These are phyloP conservation scores for Diplocarpon rosae DNA, from an alignment of 2,329 filamentous ascomycete species.

Conservation along the genomic window DNA sequence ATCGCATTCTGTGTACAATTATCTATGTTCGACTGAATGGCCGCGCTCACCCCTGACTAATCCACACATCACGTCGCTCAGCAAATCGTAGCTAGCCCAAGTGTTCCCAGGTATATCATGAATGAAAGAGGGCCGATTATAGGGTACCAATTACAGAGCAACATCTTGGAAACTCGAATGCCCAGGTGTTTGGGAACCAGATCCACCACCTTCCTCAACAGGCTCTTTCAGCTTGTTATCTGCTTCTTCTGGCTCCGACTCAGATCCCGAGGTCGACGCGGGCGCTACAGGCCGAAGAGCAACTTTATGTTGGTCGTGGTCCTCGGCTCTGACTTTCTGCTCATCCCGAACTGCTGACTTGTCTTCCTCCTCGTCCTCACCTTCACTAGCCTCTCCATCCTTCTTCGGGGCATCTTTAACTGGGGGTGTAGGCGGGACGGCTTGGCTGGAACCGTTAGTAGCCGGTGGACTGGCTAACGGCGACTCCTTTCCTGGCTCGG, in stretches of 20 bases:
- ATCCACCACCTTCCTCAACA: constrained; percentile 27
- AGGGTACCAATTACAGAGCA: constrained; percentile 34
- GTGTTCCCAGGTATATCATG: constrained; percentile 15
- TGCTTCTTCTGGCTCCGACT: constrained; percentile 24
- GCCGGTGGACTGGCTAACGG: constrained; percentile 15
- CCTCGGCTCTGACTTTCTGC: constrained; percentile 46
- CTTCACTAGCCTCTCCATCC: constrained; percentile 18
- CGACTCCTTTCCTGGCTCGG: constrained; percentile 15
- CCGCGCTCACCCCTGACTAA: neutral
- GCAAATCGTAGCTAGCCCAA: constrained; percentile 6
- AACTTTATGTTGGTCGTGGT: constrained; percentile 43
- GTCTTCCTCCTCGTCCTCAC: constrained; percentile 21
- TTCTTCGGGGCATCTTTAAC: constrained; percentile 21
- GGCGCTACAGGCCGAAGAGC: constrained; percentile 34
- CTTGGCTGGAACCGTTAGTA: constrained; percentile 19
- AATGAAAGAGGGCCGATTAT: neutral
- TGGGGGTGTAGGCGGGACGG: constrained; percentile 24
- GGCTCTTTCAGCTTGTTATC: constrained; percentile 28
- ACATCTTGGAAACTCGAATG: constrained; percentile 55
- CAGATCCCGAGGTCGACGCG: constrained; percentile 20
- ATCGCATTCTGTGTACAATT: too few relatives aligned
- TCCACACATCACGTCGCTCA: constrained; percentile 7
- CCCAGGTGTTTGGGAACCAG: constrained; percentile 35
- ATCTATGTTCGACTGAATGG: neutral
- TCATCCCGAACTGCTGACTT: constrained; percentile 33